Evolutionary conservation across 192 early-diverging fungal genomes (phyloP), one percentile per base, ranked within the genome.

Genomic region (Gonapodya prolifera): DNA sequence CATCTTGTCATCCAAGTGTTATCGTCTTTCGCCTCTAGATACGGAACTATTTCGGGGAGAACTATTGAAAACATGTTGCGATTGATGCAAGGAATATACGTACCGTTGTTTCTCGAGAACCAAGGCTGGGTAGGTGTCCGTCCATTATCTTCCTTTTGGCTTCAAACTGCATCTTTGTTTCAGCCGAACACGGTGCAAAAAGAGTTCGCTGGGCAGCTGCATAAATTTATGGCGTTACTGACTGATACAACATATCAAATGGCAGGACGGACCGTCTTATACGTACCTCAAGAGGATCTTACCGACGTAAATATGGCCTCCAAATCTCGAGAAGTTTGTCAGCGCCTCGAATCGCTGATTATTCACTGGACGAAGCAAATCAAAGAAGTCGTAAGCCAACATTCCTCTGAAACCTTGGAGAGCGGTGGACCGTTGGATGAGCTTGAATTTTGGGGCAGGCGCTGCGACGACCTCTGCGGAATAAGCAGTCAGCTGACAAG

Each of bases 311-410:
- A 28, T 32, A 45, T 34, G 2, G 82, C 80, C 69, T 83, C 84
- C 1, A 86, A 85, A 35, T 2, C 81, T 13, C 89, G 89, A 76
- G 88, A 90, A 75, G 80, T 88, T 28, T 84, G 89, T 23, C 89
- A 90, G 74, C 80, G 89, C 0, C 79, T 89, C 8, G 89, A 90
- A 77, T 82, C 84, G 0, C 79, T 90, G 0, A 75, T 90, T 0
- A 82, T 90, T 32, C 89, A 90, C 79, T 90, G 89, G 89, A 90
- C 88, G 1, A 80, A 85, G 18, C 89, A 90, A 76, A 90, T 90
- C 76, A 90, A 90, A 78, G 89, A 90, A 35, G 89, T 90, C 70
- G 82, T 90, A 69, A 90, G 85, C 45, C 89, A 90, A 75, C 88
- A 90, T 79, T 85, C 75, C 78, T 82, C 30, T 36, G 80, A 83